Evolutionary conservation across 129 eudicot species (phyloP), one percentile per base, ranked within the genome.

Genomic region (Chrysanthemum seticuspe): DNA sequence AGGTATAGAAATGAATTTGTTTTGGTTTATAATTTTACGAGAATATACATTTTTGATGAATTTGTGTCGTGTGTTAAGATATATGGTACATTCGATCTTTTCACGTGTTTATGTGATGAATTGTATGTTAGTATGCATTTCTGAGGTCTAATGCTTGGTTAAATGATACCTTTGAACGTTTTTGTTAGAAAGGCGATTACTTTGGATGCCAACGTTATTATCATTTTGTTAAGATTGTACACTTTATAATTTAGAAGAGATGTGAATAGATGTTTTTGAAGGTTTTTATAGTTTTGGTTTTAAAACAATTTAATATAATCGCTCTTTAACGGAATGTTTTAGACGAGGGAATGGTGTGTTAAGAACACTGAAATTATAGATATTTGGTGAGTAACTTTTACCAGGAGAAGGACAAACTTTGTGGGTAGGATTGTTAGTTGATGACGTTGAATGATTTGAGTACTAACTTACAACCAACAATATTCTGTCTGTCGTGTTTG

Each of bases 1-100:
- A 93, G 97, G 98, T 93, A 82, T 23, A 12, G 4, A 16, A 0
- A 53, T 3, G 21, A 54, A 3, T 77, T 54, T n/a, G 45, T 18
- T 44, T 61, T 19, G 19, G 7, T 65, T 12, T 13, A 44, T 70
- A 14, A 23, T 13, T 19, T 71, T 53, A 10, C 18, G 60, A 51
- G 51, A 27, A 27, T 27, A 27, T 2, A 27, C 2, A 52, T 36
- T 29, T 44, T 21, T 62, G 29, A 68, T 50, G 66, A 21, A 56
- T 49, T 48, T 36, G 25, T 6, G 15, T 2, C n/a, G 23, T 70
- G 13, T 53, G 74, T 27, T 16, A 15, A 25, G 57, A 70, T 49
- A 9, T 76, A 27, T 34, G 54, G 55, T 76, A 68, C 63, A 10
- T 70, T 49, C 25, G 27, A 2, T 67, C 62, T 54, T 18, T 16